phyloP scores from a whole-genome alignment of 306 rosid genomes.

The Vigna radiata region DNA sequence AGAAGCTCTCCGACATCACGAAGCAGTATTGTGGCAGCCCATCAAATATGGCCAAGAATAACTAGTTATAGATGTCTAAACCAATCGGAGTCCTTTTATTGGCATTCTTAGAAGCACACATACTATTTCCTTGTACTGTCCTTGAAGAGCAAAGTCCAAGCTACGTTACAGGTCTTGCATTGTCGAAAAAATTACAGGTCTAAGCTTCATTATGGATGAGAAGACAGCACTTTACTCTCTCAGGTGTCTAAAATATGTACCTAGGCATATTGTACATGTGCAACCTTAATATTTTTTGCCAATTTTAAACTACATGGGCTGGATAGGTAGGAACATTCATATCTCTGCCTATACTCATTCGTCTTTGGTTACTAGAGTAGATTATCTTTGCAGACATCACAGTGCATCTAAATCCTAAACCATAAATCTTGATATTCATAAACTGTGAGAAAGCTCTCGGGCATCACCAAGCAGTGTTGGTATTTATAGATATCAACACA shows the following conservation, averaged over 20 bases:
- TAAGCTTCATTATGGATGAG: too few species aligned
- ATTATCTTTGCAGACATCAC: background rate
- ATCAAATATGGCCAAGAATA: background rate
- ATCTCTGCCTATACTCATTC: background rate
- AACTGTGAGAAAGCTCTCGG: background rate
- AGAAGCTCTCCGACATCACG: background rate
- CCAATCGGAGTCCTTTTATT: background rate
- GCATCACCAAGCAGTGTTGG: background rate
- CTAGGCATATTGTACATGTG: background rate
- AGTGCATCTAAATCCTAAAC: background rate
- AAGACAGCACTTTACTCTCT: too few species aligned
- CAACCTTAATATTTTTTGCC: background rate
- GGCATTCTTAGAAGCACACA: background rate
- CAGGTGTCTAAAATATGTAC: background rate
- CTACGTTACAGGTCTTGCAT: background rate
- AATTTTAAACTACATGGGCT: slow-evolving; percentile 4
- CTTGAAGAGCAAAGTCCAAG: slow-evolving; percentile 17
- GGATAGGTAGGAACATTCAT: background rate
- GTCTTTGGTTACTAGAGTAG: too few species aligned
- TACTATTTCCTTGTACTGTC: background rate
- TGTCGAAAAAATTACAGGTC: slow-evolving; percentile 10
- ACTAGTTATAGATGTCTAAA: background rate
- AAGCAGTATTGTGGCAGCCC: background rate
- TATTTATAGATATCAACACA: background rate
- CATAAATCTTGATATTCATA: background rate